phyloP scores from a whole-genome alignment of 768 basidiomycete species.

The Auriscalpium vulgare region DNA sequence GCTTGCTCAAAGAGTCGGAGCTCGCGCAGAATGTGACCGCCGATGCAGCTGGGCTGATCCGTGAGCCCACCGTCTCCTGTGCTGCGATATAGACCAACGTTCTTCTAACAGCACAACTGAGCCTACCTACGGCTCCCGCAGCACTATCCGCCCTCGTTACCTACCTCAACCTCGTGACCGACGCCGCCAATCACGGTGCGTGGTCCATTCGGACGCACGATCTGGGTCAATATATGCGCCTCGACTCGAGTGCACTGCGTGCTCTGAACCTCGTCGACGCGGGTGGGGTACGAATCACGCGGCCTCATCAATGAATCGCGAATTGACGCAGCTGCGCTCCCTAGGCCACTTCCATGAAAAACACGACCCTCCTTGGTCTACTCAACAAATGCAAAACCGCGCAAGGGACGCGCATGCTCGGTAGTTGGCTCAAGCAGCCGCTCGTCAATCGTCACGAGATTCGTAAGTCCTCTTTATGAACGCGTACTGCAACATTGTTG shows the following conservation, averaged over 20 bases:
- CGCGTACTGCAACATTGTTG: too few species aligned
- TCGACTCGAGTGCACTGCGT: slow-evolving; percentile 90
- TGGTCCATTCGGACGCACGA: slow-evolving; percentile 85
- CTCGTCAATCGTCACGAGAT: slow-evolving; percentile 92
- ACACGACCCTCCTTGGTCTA: slow-evolving; percentile 81
- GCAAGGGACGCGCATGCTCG: slow-evolving; percentile 83
- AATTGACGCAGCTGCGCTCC: too few species aligned
- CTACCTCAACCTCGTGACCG: slow-evolving; percentile 75
- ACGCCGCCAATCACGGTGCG: slow-evolving; percentile 69
- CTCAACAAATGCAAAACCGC: slow-evolving; percentile 95
- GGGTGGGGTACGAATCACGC: slow-evolving; percentile 26
- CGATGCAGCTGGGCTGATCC: slow-evolving; percentile 5
- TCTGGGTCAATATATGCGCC: slow-evolving; percentile 87
- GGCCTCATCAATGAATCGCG: not conserved
- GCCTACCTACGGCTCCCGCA: slow-evolving; percentile 68
- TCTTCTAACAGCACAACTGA: slow-evolving; percentile 57
- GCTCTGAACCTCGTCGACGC: slow-evolving; percentile 81
- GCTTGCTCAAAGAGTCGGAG: not conserved
- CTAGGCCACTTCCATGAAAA: slow-evolving; percentile 60
- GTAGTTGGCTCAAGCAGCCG: slow-evolving; percentile 94
- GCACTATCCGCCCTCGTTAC: slow-evolving; percentile 74
- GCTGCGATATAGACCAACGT: not conserved
- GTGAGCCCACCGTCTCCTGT: not conserved
- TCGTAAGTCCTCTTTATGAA: slow-evolving; percentile 36
- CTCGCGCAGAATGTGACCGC: not conserved